Base-by-base conservation (phyloP, 108 stramenopile species). In the Cyclotella choctawhatcheeana region DNA sequence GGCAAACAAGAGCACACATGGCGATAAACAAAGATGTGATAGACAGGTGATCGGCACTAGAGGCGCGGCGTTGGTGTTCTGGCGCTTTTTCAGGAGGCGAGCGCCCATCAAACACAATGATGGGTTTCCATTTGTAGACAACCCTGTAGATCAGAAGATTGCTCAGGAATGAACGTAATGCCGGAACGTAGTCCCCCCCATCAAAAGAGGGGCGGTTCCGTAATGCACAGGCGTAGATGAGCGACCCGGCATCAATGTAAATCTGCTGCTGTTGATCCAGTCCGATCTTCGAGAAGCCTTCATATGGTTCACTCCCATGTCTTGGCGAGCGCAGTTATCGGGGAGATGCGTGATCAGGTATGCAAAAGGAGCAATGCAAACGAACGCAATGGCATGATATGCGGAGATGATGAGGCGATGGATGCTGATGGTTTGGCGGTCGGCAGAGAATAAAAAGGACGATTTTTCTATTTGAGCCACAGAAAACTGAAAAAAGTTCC, bases 1-100 rank as follows among this genome's bases (percentile, higher is more conserved):
- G 26, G 32, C 67, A 68, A 7, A 68, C 54, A 21, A 25, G n/a
- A 35, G n/a, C 27, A 20, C 52, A 68, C 67, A 55, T 55, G 1
- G 20, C 52, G 54, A 68, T 37, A 43, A 25, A 55, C 24, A 33
- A 17, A 6, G 67, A 54, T 0, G 34, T 68, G 52, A 68, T 68
- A 1, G 17, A 26, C 5, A 68, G 33, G 13, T 29, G 30, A 40
- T 40, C 37, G 6, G 6, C 12, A 8, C 12, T 40, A 6, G 8
- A 8, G 12, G 6, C 37, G 12, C 37, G 37, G 18, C 47, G 47
- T 8, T 4, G 17, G 17, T 54, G 53, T 27, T 54, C 53, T 29
- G 27, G 53, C 5, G 27, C 53, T 29, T 54, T 54, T 27, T 54
- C 25, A 27, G 53, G 53, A 54, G 53, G 53, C 2, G 27, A 54